phyloP scores from a whole-genome alignment of 805 yeast species.

The Candida corydali region DNA sequence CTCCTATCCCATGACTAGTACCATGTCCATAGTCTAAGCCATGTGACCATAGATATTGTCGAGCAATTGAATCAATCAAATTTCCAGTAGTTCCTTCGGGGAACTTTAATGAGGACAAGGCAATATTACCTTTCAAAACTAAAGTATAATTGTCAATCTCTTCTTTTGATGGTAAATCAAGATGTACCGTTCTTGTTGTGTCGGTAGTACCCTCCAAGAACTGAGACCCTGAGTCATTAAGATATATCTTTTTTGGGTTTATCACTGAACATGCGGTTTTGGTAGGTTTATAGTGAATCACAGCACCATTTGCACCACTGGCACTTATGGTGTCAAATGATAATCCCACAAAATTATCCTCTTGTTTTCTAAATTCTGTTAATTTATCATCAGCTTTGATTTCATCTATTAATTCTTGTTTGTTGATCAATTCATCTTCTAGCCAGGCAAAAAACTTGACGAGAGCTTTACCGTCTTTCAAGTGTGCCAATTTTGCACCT shows the following conservation, averaged over 20 bases:
- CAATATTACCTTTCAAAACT: conserved; percentile 56
- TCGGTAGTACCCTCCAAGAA: conserved; percentile 64
- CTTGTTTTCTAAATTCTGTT: conserved; percentile 33
- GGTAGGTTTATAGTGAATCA: conserved; percentile 69
- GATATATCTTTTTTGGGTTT: conserved; percentile 49
- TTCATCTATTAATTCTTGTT: conserved; percentile 48
- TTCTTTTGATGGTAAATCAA: conserved; percentile 42
- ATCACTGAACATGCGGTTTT: conserved; percentile 40
- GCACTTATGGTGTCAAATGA: conserved; percentile 75
- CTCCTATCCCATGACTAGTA: conserved; percentile 64
- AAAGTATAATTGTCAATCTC: conserved; percentile 50
- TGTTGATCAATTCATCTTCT: conserved; percentile 45
- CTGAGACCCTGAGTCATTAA: conserved; percentile 59
- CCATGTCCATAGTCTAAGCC: conserved; percentile 63
- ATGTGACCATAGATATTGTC: conserved; percentile 53
- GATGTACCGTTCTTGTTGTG: conserved; percentile 58
- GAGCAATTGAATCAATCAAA: conserved; percentile 52
- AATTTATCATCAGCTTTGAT: conserved; percentile 52
- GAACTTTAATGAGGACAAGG: conserved; percentile 45
- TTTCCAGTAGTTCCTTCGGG: conserved; percentile 55
- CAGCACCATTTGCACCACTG: conserved; percentile 72
- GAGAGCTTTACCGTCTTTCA: conserved; percentile 57
- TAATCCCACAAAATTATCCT: conserved; percentile 53
- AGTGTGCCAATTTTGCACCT: conserved; percentile 50
- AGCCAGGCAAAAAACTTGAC: conserved; percentile 55